A percentile compares a stretch with the other conserved stretches of the same genome.
Conservation (phyloP, 352 stramenopile species). For the Pythium biforme region DNA sequence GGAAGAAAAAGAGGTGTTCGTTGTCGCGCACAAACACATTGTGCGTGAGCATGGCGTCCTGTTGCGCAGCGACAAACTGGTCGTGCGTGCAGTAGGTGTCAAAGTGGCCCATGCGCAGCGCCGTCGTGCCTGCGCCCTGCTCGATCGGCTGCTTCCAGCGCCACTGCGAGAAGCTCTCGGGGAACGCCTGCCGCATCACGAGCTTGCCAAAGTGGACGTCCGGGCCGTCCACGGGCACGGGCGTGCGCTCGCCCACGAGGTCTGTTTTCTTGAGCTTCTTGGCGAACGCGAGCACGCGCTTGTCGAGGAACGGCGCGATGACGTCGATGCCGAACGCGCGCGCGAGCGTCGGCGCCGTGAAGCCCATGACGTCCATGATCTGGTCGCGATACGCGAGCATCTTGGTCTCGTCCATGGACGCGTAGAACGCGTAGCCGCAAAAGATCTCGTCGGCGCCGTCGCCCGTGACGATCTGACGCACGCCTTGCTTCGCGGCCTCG, state of each 20-base stretch:
- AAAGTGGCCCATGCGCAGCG: constrained; percentile 65
- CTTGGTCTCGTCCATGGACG: constrained; percentile 49
- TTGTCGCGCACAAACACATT: constrained; percentile 59
- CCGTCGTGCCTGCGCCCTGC: constrained; percentile 70
- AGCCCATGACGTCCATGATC: constrained; percentile 82
- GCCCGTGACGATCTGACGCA: constrained; percentile 71
- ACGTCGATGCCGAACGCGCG: constrained; percentile 60
- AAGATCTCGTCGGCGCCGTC: constrained; percentile 89
- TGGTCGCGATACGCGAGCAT: constrained; percentile 69
- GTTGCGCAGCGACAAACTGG: constrained; percentile 43
- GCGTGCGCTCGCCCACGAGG: constrained; percentile 63
- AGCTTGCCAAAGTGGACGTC: constrained; percentile 70
- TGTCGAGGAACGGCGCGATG: constrained; percentile 76
- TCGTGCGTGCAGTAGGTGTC: constrained; percentile 37
- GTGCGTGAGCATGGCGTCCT: constrained; percentile 33
- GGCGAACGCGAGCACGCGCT: constrained; percentile 66
- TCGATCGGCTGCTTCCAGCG: constrained; percentile 89
- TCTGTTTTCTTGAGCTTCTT: constrained; percentile 52
- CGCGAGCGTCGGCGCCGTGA: constrained; percentile 73
- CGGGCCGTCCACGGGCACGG: constrained; percentile 48
- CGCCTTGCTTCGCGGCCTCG: constrained; percentile 46
- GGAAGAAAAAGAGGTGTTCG: constrained; percentile 72
- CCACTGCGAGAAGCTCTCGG: constrained; percentile 82
- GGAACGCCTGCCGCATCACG: constrained; percentile 82
- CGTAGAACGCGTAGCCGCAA: constrained; percentile 87